Base-by-base conservation (phyloP, 768 basidiomycete species). In the Daedaleopsis sinensis region DNA sequence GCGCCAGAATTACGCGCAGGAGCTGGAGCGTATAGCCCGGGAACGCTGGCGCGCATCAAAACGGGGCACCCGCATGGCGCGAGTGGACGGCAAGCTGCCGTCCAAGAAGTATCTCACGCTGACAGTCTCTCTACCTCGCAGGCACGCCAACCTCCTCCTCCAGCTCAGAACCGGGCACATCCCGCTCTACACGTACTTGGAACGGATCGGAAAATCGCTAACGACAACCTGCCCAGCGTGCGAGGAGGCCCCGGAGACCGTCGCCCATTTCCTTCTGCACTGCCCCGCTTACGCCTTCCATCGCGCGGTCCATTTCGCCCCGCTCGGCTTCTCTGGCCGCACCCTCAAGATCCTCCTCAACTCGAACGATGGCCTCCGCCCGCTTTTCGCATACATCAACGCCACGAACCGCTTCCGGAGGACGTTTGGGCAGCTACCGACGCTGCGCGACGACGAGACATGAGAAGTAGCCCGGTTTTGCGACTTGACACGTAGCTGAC, bases 161-260 rank as follows among this genome's bases (percentile, higher is more conserved):
- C 76, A 77, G 43, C 70, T 78, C 1, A 37, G 72, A 5, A 74
- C 73, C 3, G 69, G 72, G 5, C 77, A 78, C 51, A 58, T 57
- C 13, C 70, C 72, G 0, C 69, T 77, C 1, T 70, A 74, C 46
- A 36, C 64, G 9, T 68, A 76, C 67, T 70, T 68, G 2, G 36
- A 53, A 21, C 57, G 61, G 6, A 68, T 70, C 52, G n/a, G n/a
- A n/a, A n/a, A n/a, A n/a, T n/a, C n/a, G n/a, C n/a, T 46, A 52
- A 27, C 53, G 1, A 27, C 57, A 0, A 27, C 18, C 2, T 70
- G 69, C 56, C 67, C 65, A 15, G 27, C 37, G 1, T 70, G 68
- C 50, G 24, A 32, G 0, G 21, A 9, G 0, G 24, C 35, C 6
- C 27, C 19, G 1, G 68, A 70, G 38, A 64, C 67, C 9, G 66